Conservation (phyloP, 2,329 filamentous ascomycete species). For the Pestalotiopsis sp. region DNA sequence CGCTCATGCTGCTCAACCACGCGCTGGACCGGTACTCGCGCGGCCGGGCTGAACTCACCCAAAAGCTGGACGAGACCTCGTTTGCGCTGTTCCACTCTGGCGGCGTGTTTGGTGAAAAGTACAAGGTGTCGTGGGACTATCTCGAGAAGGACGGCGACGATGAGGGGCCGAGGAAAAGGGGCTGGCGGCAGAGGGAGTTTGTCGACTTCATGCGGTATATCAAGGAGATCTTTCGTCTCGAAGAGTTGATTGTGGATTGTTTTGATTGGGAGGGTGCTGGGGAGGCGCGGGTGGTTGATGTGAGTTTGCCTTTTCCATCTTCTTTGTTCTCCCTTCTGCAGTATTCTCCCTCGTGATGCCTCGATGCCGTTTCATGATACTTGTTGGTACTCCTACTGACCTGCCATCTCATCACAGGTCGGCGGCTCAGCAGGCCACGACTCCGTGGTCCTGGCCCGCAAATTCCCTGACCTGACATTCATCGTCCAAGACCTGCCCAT, state of each 20-base stretch:
- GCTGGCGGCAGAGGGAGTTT: constrained; percentile 40
- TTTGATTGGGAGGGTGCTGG: constrained; percentile 39
- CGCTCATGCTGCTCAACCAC: constrained; percentile 34
- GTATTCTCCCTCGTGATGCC: too few relatives aligned
- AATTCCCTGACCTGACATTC: constrained; percentile 42
- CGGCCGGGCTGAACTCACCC: too few relatives aligned
- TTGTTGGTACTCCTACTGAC: background rate
- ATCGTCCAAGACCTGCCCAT: constrained; percentile 47
- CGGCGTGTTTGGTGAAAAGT: background rate
- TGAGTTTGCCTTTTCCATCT: constrained; percentile 24
- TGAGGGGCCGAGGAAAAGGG: constrained; percentile 28
- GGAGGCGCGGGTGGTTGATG: constrained; percentile 39
- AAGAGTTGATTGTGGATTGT: constrained; percentile 31
- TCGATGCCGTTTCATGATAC: too few relatives aligned
- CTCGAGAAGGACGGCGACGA: background rate
- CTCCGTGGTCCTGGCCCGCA: constrained; percentile 39
- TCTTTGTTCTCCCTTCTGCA: too few relatives aligned
- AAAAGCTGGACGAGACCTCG: too few relatives aligned
- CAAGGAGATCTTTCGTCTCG: constrained; percentile 39
- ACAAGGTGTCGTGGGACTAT: background rate
- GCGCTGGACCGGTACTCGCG: constrained; percentile 33
- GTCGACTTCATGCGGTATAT: constrained; percentile 40
- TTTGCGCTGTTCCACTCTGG: background rate
- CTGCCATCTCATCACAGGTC: constrained; percentile 27
- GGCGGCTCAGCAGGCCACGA: constrained; percentile 45